Evolutionary conservation across 2,329 filamentous ascomycete species (phyloP).

Genomic region (Diplodia intermedia): DNA sequence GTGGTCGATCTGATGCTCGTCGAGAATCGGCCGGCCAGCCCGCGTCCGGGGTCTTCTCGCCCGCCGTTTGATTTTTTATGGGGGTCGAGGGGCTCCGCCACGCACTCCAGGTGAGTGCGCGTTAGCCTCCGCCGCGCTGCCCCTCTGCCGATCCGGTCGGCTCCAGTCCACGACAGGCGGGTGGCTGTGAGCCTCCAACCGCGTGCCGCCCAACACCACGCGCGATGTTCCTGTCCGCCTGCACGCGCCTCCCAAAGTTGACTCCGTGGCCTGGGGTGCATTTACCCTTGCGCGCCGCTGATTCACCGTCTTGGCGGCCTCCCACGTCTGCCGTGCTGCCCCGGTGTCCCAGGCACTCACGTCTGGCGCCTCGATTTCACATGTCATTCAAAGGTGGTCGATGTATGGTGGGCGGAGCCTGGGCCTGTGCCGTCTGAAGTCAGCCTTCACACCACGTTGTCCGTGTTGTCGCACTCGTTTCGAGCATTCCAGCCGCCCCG

Average conservation of each 20-base stretch:
- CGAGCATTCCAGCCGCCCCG: conserved; percentile 22
- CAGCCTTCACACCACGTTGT: conserved; percentile 26
- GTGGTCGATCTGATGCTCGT: conserved; percentile 15
- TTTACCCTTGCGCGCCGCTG: conserved; percentile 17
- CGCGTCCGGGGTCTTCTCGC: conserved; percentile 23
- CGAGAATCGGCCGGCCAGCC: conserved; percentile 14
- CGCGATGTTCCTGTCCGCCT: conserved; percentile 14
- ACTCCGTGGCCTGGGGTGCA: conserved; percentile 27
- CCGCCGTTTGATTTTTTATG: conserved; percentile 30
- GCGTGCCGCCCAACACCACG: conserved; percentile 14
- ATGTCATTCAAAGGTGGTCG: not conserved
- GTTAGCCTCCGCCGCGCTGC: conserved; percentile 28
- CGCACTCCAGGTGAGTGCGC: conserved; percentile 4
- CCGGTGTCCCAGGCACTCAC: conserved; percentile 7
- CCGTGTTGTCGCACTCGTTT: conserved; percentile 13
- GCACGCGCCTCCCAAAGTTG: conserved; percentile 8
- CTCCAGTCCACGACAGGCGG: conserved; percentile 3
- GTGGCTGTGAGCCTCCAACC: conserved; percentile 17
- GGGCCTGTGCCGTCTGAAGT: conserved; percentile 20
- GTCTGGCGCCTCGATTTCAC: conserved; percentile 19
- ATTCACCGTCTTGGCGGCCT: conserved; percentile 22
- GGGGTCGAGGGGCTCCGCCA: conserved; percentile 28
- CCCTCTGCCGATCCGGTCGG: conserved; percentile 31
- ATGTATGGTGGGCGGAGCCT: not conserved
- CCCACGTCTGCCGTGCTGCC: conserved; percentile 1